Evolutionary conservation across 768 basidiomycete species (phyloP), one percentile per base, ranked within the genome.

Genomic region (Boletus fagicola): DNA sequence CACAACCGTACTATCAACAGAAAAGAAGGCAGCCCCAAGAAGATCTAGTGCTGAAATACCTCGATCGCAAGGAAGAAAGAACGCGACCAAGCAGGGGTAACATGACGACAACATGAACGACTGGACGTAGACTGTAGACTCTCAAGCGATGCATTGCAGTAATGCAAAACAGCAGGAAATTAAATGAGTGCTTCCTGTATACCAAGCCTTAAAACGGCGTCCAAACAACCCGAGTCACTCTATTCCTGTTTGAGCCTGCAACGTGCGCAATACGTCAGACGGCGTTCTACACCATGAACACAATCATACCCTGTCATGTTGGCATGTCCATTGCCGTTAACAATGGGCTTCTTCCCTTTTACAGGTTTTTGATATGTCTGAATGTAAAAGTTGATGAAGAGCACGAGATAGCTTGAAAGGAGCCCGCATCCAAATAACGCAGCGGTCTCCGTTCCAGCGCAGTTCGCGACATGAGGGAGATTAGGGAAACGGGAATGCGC

Each of bases 361-460:
- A 56, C 70, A 35, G 87, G 82, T 70, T 85, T 86, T 77, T 85
- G 85, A 78, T 92, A 91, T 30, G 90, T 91, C 72, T 87, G 83
- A 67, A 92, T 80, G 76, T 94, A 94, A 76, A 94, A 94, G 73
- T 93, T 92, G 80, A 98, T 92, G 81, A 99, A 98, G 57, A 99
- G 84, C 65, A 86, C 83, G 53, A 99, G 85, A 76, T 98, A 98
- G 67, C 83, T 88, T 28, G 92, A 90, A 64, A 99, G 80, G 47
- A 99, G 81, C 24, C 74, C 84, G 69, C 94, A 97, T 48, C 95
- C 97, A 56, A 96, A 88, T 56, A 94, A 58, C 3, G 97, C 97
- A 53, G 96, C 92, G 16, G 76, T 75, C 74, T 96, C 92, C 20
- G 90, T 87, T 45, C 97, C 97, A 40, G 94, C 86, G 66, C 97